phyloP scores from a whole-genome alignment of 192 early-diverging fungal genomes.

The Funneliformis mosseae region DNA sequence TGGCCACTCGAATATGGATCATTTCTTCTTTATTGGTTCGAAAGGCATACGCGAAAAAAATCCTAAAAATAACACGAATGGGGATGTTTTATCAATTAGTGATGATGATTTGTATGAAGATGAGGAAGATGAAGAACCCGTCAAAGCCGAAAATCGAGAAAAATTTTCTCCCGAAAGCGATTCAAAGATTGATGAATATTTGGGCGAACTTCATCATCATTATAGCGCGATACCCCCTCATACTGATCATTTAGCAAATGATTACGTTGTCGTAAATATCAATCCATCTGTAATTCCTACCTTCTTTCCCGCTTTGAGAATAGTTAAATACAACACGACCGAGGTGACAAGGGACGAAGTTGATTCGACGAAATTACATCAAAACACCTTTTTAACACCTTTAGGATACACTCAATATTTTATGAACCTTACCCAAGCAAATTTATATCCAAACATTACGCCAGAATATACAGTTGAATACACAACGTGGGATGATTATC shows the following conservation, averaged over 20 bases:
- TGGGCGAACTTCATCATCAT: no score
- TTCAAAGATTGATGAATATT: no score
- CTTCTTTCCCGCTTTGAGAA: conserved; percentile 54
- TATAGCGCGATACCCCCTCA: no score
- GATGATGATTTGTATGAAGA: conserved; percentile 13
- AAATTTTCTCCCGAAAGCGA: no score
- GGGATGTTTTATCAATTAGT: background rate
- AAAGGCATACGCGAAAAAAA: background rate
- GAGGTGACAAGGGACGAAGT: background rate
- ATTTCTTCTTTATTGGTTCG: conserved; percentile 60
- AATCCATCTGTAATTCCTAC: conserved; percentile 62
- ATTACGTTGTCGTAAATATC: conserved; percentile 46
- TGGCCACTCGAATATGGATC: conserved; percentile 78
- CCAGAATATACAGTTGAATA: conserved; percentile 54
- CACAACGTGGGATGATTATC: conserved; percentile 47
- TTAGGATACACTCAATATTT: conserved; percentile 47
- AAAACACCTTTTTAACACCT: conserved; percentile 40
- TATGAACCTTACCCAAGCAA: conserved; percentile 44
- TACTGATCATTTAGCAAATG: no score
- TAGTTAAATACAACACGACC: conserved; percentile 49
- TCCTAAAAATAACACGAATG: no score
- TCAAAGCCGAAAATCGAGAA: no score
- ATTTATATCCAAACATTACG: conserved; percentile 31
- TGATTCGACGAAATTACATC: background rate
- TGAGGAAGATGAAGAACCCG: no score